Conservation (phyloP, 1,139 yeast species). For the Arxiozyma slooffiae region DNA sequence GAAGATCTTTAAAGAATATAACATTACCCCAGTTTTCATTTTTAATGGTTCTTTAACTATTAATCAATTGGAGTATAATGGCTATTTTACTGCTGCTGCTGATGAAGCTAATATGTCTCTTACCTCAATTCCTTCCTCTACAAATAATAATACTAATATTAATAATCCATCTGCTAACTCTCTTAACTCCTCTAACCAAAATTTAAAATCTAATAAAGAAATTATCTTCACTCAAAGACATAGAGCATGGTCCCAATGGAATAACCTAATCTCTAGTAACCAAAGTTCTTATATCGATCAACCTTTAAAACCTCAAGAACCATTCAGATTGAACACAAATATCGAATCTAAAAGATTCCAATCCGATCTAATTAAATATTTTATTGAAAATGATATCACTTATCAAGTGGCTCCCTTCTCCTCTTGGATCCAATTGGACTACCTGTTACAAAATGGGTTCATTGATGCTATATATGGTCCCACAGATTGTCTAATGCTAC, state of each 20-base stretch:
- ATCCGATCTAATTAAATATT: conserved; percentile 47
- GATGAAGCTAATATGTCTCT: conserved; percentile 15
- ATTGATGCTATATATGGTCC: conserved; percentile 81
- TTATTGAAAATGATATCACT: conserved; percentile 49
- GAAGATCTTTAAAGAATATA: conserved; percentile 47
- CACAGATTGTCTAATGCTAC: conserved; percentile 59
- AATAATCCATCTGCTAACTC: background rate
- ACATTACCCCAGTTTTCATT: conserved; percentile 68
- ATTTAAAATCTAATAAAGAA: conserved; percentile 8
- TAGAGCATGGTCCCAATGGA: conserved; percentile 32
- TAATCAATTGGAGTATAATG: conserved; percentile 26
- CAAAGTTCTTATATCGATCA: conserved; percentile 32
- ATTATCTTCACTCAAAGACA: conserved; percentile 23
- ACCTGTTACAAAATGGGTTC: conserved; percentile 42
- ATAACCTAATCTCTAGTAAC: conserved; percentile 17
- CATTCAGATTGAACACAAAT: conserved; percentile 29
- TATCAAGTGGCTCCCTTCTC: conserved; percentile 76
- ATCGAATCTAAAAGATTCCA: conserved; percentile 38
- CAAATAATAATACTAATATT: background rate
- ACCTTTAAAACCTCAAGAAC: conserved; percentile 29
- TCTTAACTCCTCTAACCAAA: background rate
- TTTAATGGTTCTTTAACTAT: conserved; percentile 44
- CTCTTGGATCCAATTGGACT: conserved; percentile 73
- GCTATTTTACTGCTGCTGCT: conserved; percentile 19
- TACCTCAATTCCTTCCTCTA: background rate